Evolutionary conservation across 345 rosid genomes (phyloP), one percentile per base, ranked within the genome.

Genomic region (Boechera stricta): DNA sequence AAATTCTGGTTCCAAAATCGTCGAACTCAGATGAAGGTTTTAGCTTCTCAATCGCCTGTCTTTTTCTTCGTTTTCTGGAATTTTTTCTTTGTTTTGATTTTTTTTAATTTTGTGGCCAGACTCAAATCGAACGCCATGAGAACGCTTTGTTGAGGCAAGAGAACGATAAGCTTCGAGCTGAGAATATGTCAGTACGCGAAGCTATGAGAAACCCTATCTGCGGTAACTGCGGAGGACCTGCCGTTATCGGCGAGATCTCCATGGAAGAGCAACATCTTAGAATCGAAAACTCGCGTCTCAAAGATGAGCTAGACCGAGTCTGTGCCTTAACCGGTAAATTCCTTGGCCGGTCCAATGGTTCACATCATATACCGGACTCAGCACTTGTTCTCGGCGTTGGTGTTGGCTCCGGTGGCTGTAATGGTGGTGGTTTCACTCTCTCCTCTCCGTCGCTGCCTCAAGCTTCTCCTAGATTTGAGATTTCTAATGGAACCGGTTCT

Each of bases 1-100:
- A 92, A 92, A 71, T 92, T 92, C 87, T 92, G 98, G 98, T 92
- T 92, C 64, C 98, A 92, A 61, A 92, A 92, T 72, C 98, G 98
- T 12, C 87, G 98, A 26, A 92, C 98, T 67, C 98, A 92, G 71
- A 92, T 92, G 98, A 92, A 92, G 96, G 98, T 92, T n/a, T n/a
- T 21, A 24, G 32, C 33, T 33, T 15, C 33, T 0, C 12, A 45
- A 47, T 18, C 53, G 0, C 10, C 15, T 69, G 0, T 70, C 66
- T 9, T 44, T n/a, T 42, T 71, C 35, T 18, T 49, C 1, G 1
- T 16, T 5, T 15, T 45, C 11, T 18, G 10, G 36, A 54, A 21
- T 21, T 69, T 38, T 18, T 35, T 42, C 26, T 33, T 36, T 39
- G 59, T 70, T 32, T 51, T 61, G 58, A 45, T 52, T 24, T 66